Evolutionary conservation across 1,284 basidiomycete genomes (phyloP).

Genomic region (Fomitopsis schrenkii): DNA sequence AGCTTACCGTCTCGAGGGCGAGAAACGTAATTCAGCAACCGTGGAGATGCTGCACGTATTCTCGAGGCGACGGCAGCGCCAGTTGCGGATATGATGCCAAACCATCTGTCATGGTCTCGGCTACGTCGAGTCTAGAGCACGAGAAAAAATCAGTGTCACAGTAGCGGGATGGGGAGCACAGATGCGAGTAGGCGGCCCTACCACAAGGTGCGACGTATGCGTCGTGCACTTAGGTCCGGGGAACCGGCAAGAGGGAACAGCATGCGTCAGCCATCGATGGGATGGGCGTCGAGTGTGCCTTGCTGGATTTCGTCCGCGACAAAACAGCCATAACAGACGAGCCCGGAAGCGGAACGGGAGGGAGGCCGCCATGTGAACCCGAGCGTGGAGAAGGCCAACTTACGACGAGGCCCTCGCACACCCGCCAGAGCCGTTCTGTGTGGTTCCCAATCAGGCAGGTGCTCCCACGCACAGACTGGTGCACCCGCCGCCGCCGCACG

Average conservation of each 20-base stretch:
- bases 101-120: not conserved
- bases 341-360: constrained; percentile 5
- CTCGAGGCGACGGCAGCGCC: not conserved
- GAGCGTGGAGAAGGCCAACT: not conserved
- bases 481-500: not conserved
- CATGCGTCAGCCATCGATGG: not conserved
- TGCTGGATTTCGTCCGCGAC: not conserved
- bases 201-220: not conserved
- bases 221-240: not conserved
- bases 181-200: not conserved
- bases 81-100: not conserved
- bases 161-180: not conserved
- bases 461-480: not conserved
- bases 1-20: too few species aligned
- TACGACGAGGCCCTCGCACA: not conserved
- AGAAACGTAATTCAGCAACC: too few species aligned
- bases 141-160: not conserved
- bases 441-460: not conserved
- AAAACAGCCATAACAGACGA: not conserved
- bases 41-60: not conserved
- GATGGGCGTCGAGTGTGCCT: not conserved
- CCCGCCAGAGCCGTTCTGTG: not conserved
- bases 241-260: not conserved
- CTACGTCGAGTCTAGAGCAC: not conserved
- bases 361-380: constrained; percentile 7